phyloP scores from a whole-genome alignment of 306 rosid species.

The Vicia sativa region DNA sequence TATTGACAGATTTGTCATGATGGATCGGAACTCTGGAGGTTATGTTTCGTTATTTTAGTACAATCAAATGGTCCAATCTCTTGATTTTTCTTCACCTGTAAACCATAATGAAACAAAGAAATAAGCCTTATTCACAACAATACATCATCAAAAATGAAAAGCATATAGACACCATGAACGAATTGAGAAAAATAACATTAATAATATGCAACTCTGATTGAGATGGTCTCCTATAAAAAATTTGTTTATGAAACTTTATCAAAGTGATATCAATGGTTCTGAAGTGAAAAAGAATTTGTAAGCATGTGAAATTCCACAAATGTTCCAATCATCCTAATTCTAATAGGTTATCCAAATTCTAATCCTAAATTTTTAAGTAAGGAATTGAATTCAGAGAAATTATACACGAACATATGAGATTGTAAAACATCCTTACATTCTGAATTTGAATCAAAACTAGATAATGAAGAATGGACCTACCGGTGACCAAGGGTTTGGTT shows the following conservation, averaged over 20 bases:
- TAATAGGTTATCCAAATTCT: conserved; percentile 4
- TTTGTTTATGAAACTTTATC: conserved; percentile 8
- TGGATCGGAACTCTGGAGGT: conserved; percentile 43
- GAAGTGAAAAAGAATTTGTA: neutral
- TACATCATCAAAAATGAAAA: conserved; percentile 11
- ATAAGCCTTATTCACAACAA: neutral
- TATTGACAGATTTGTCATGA: conserved; percentile 28
- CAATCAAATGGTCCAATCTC: conserved; percentile 87
- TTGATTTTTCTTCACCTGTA: conserved; percentile 82
- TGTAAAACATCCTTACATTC: conserved; percentile 7
- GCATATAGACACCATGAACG: neutral
- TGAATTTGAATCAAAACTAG: conserved; percentile 25
- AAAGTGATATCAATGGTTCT: conserved; percentile 18
- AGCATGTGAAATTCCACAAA: conserved; percentile 27
- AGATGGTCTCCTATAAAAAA: conserved; percentile 1
- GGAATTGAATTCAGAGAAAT: conserved; percentile 1
- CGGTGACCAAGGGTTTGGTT: conserved; percentile 95
- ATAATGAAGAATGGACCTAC: conserved; percentile 48
- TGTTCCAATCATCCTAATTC: conserved; percentile 16
- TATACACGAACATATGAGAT: neutral
- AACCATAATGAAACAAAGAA: conserved; percentile 32
- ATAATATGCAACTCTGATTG: neutral
- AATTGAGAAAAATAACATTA: neutral
- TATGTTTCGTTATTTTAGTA: conserved; percentile 56
- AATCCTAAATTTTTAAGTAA: conserved; percentile 12